phyloP scores from a whole-genome alignment of 345 rosid genomes.

The Angophora floribunda region DNA sequence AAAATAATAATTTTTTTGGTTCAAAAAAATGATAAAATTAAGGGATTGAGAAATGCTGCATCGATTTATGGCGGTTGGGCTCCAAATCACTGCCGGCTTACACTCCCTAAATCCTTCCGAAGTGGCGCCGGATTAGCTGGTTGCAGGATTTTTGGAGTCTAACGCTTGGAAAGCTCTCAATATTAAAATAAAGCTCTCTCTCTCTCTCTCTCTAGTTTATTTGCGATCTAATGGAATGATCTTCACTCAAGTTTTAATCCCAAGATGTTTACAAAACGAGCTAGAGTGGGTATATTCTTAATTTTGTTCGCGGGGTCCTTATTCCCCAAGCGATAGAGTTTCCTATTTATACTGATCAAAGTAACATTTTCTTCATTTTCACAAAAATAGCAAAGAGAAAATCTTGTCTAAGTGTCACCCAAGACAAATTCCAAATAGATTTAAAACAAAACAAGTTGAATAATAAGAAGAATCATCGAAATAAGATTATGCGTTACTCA shows the following conservation, averaged over 20 bases:
- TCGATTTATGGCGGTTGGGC: not conserved
- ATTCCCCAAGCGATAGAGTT: not conserved
- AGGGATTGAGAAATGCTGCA: not conserved
- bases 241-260: not conserved
- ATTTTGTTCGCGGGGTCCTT: not conserved
- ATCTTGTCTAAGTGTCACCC: too few relatives aligned
- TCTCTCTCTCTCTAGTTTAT: not conserved
- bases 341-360: not conserved
- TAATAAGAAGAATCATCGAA: not conserved
- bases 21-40: too few relatives aligned
- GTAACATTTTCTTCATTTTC: not conserved
- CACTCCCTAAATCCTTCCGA: not conserved
- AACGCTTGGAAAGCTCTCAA: not conserved
- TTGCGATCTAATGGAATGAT: not conserved
- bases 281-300: not conserved
- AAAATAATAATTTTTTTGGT: too few relatives aligned
- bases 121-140: not conserved
- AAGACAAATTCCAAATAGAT: too few relatives aligned
- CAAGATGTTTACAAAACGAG: not conserved
- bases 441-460: too few relatives aligned
- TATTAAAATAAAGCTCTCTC: not conserved
- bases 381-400: not conserved
- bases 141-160: not conserved
- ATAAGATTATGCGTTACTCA: too few relatives aligned
- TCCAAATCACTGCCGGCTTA: not conserved